A percentile compares a stretch with the other conserved stretches of the same genome.
These are phyloP conservation scores for Lasiodiplodia citricola DNA, from an alignment of 2,329 filamentous ascomycete genomes.

Conservation along the genomic window DNA sequence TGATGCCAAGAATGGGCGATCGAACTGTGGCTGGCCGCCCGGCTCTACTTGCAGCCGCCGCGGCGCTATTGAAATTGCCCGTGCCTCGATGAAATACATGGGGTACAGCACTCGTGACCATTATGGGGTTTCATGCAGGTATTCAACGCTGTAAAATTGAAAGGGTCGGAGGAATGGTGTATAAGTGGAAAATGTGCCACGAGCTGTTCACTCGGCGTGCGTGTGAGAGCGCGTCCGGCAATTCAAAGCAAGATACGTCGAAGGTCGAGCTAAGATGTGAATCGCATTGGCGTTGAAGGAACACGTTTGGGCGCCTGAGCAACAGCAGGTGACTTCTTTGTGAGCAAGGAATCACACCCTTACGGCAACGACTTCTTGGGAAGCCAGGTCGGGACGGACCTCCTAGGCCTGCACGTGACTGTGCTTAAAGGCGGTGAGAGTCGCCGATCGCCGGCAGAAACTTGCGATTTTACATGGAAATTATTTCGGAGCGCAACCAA, in stretches of 20 bases:
- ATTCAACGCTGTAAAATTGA: neutral
- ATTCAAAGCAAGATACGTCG: neutral
- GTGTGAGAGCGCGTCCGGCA: slow-evolving; percentile 3
- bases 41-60: neutral
- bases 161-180: no score
- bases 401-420: neutral
- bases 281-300: neutral
- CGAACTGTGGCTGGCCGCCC: slow-evolving; percentile 4
- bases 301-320: neutral
- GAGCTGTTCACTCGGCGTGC: slow-evolving; percentile 8
- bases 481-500: neutral
- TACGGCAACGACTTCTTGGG: neutral
- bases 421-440: neutral
- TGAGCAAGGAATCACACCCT: neutral
- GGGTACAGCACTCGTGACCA: neutral
- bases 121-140: neutral
- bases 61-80: slow-evolving; percentile 5
- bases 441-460: slow-evolving; percentile 6
- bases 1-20: slow-evolving; percentile 5
- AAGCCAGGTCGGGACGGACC: neutral
- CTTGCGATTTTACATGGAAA: slow-evolving; percentile 14
- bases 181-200: neutral
- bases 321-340: neutral
- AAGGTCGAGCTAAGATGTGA: neutral
- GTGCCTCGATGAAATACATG: neutral